Conservation (phyloP, 495 filamentous ascomycete species). For the Neurospora sp. region DNA sequence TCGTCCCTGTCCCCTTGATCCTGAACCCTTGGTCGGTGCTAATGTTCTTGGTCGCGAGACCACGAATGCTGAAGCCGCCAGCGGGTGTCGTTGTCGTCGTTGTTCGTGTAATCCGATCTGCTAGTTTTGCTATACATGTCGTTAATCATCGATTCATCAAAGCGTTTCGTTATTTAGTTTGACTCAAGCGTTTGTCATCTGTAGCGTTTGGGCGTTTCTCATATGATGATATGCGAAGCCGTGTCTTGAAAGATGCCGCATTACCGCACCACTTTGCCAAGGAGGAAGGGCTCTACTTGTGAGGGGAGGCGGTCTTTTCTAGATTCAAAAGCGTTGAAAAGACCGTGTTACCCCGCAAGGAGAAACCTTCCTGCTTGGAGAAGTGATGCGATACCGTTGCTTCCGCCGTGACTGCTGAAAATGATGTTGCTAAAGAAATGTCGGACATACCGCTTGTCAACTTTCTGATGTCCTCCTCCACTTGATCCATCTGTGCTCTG, state of each 20-base stretch:
- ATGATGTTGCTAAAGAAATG: conserved; percentile 8
- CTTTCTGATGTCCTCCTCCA: conserved; percentile 34
- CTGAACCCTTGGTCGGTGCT: conserved; percentile 44
- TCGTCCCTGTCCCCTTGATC: conserved; percentile 52
- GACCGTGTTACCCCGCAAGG: neutral
- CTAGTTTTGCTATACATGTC: conserved; percentile 21
- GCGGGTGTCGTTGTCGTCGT: neutral
- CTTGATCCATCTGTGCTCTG: conserved; percentile 30
- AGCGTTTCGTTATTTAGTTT: neutral
- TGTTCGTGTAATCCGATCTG: conserved; percentile 29
- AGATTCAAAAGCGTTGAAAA: neutral
- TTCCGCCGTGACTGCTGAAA: conserved; percentile 5
- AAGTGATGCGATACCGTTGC: neutral
- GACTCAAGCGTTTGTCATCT: neutral
- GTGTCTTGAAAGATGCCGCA: neutral
- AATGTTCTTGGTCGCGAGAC: conserved; percentile 34
- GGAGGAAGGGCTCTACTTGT: neutral
- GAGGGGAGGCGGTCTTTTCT: neutral
- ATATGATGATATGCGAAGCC: neutral
- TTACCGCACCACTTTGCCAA: neutral
- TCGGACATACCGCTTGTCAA: conserved; percentile 26
- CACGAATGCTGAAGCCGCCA: conserved; percentile 52
- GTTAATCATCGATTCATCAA: conserved; percentile 12
- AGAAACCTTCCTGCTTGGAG: neutral
- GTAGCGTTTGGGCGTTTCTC: neutral